These are phyloP conservation scores for Coprinellus micaceus DNA, from an alignment of 768 basidiomycete genomes.

Conservation along the genomic window DNA sequence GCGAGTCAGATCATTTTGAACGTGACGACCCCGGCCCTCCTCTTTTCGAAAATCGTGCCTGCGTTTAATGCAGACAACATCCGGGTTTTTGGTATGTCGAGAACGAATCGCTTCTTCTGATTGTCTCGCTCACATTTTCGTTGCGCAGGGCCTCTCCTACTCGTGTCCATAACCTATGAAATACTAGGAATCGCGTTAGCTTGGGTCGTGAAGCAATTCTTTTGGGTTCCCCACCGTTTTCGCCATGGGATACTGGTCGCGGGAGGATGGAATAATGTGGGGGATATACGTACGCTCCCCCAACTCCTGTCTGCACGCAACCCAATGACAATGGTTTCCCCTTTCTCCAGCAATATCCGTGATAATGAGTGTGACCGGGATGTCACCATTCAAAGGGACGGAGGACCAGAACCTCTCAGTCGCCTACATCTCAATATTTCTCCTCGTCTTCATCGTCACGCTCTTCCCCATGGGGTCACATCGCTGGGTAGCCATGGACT, in stretches of 20 bases:
- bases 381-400: slow-evolving; percentile 57
- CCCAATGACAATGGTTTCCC: neutral
- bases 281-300: slow-evolving; percentile 58
- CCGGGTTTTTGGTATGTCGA: slow-evolving; percentile 44
- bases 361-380: slow-evolving; percentile 56
- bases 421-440: slow-evolving; percentile 62
- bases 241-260: slow-evolving; percentile 67
- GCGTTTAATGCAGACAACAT: slow-evolving; percentile 60
- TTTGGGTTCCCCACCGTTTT: slow-evolving; percentile 78
- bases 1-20: slow-evolving; percentile 63
- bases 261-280: slow-evolving; percentile 66
- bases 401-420: slow-evolving; percentile 59
- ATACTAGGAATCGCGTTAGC: slow-evolving; percentile 50
- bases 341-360: slow-evolving; percentile 55
- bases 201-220: slow-evolving; percentile 54
- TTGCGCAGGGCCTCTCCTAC: too few relatives aligned
- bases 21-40: slow-evolving; percentile 56
- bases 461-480: slow-evolving; percentile 63
- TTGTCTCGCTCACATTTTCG: too few relatives aligned
- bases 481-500: slow-evolving; percentile 57
- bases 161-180: slow-evolving; percentile 57
- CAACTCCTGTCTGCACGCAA: neutral
- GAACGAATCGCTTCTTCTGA: too few relatives aligned
- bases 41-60: slow-evolving; percentile 73
- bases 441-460: slow-evolving; percentile 60